Conservation (phyloP, 2,329 filamentous ascomycete genomes). For the Xylariaceae sp. region DNA sequence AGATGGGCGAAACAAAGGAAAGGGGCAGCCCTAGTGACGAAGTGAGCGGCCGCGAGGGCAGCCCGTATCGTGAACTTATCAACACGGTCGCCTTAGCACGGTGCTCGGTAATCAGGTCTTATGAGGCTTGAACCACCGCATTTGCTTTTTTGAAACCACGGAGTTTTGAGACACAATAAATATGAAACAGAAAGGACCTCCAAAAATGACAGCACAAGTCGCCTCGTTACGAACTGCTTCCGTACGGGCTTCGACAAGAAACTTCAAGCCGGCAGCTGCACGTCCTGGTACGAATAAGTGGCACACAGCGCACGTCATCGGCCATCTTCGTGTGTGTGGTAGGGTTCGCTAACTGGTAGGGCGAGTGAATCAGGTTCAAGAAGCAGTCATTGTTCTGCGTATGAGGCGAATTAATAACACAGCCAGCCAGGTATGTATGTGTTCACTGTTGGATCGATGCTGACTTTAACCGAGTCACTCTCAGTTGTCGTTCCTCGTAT, state of each 20-base stretch:
- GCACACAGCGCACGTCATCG: background rate
- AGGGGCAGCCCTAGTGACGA: conserved; percentile 10
- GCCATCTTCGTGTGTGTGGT: background rate
- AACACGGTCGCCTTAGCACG: background rate
- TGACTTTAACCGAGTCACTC: too few relatives aligned
- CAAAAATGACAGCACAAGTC: background rate
- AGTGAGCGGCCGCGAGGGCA: background rate
- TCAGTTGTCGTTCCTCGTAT: too few relatives aligned
- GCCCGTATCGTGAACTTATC: background rate
- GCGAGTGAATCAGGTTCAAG: background rate
- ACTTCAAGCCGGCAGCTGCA: background rate
- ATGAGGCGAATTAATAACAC: too few relatives aligned
- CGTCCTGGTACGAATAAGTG: background rate
- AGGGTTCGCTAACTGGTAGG: background rate
- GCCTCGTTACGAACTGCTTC: too few relatives aligned
- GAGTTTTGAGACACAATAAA: background rate
- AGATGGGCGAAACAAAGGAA: conserved; percentile 12
- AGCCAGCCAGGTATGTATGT: too few relatives aligned
- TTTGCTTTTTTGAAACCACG: background rate
- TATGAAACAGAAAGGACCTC: background rate
- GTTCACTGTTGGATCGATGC: too few relatives aligned
- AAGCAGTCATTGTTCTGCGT: too few relatives aligned
- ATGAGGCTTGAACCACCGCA: background rate
- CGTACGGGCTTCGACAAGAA: background rate
- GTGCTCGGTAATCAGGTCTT: background rate